phyloP scores from a whole-genome alignment of 805 yeast genomes.

The Saccharomyces jurei region DNA sequence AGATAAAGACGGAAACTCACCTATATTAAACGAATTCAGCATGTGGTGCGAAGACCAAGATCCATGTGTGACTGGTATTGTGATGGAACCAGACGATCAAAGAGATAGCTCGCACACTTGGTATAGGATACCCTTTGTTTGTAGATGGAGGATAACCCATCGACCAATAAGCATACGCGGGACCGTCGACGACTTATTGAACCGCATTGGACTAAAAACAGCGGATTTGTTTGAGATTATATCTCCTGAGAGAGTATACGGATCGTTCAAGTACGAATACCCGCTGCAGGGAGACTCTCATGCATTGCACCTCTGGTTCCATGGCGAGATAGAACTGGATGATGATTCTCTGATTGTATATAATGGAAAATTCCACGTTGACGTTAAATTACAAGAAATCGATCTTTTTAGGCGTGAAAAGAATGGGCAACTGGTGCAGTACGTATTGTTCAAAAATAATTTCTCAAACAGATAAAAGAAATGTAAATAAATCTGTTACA shows the following conservation, averaged over 20 bases:
- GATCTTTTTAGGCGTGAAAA: constrained; percentile 22
- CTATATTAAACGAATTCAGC: constrained; percentile 15
- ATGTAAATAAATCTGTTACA: not conserved
- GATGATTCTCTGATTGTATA: constrained; percentile 19
- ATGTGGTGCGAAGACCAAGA: constrained; percentile 29
- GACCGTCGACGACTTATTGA: constrained; percentile 10
- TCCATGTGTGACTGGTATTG: constrained; percentile 24
- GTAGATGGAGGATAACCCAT: constrained; percentile 22
- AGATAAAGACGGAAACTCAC: constrained; percentile 13
- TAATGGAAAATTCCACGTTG: constrained; percentile 28
- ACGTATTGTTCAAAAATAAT: constrained; percentile 21
- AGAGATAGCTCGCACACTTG: constrained; percentile 10
- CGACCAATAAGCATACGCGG: constrained; percentile 16
- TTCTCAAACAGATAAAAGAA: constrained; percentile 1
- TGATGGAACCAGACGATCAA: constrained; percentile 14
- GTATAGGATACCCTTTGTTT: constrained; percentile 20
- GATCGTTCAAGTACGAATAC: constrained; percentile 23
- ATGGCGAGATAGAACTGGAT: constrained; percentile 23
- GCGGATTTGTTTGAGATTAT: constrained; percentile 21
- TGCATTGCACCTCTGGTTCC: constrained; percentile 25
- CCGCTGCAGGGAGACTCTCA: constrained; percentile 19
- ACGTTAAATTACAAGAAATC: constrained; percentile 25
- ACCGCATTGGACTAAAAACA: constrained; percentile 16
- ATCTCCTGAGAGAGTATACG: constrained; percentile 20
- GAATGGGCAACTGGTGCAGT: constrained; percentile 20